Evolutionary conservation across 257 asterid species (phyloP).

Genomic region (Primulina tabacum): DNA sequence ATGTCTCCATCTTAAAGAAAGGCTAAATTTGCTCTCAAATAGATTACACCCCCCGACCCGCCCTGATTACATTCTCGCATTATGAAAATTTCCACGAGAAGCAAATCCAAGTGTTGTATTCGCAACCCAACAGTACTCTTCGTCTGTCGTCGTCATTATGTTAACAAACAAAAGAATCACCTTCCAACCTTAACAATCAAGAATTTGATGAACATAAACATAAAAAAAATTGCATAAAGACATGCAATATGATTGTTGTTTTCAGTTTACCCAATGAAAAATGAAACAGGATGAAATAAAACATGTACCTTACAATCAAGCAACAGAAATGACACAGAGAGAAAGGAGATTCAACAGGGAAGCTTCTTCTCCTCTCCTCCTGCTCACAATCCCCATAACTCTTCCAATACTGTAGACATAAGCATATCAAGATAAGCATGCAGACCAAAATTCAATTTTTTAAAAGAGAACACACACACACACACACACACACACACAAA

Average conservation of each 20-base stretch:
- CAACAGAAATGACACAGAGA: constrained; percentile 23
- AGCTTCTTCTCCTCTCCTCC: constrained; percentile 40
- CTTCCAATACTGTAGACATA: constrained; percentile 26
- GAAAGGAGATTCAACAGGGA: constrained; percentile 36
- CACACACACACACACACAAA: too few species aligned
- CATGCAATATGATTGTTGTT: constrained; percentile 3
- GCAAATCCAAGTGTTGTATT: neutral
- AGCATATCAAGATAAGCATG: constrained; percentile 37
- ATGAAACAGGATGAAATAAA: neutral
- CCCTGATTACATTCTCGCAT: too few species aligned
- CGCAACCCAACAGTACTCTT: neutral
- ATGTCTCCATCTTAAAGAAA: neutral
- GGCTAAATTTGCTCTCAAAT: neutral
- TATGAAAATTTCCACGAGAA: neutral
- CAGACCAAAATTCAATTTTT: neutral
- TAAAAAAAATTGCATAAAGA: constrained; percentile 18
- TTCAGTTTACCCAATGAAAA: constrained; percentile 8
- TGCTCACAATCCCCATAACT: constrained; percentile 33
- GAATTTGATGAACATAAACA: neutral
- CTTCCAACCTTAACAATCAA: constrained; percentile 10
- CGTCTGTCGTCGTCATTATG: too few species aligned
- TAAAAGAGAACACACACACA: neutral
- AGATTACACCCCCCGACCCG: too few species aligned
- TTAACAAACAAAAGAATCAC: neutral
- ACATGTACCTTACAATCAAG: constrained; percentile 38